Percentiles rank a stretch among this genome's conserved stretches.
Conservation (phyloP, 257 asterid species). For the Nicotiana benthamiana region DNA sequence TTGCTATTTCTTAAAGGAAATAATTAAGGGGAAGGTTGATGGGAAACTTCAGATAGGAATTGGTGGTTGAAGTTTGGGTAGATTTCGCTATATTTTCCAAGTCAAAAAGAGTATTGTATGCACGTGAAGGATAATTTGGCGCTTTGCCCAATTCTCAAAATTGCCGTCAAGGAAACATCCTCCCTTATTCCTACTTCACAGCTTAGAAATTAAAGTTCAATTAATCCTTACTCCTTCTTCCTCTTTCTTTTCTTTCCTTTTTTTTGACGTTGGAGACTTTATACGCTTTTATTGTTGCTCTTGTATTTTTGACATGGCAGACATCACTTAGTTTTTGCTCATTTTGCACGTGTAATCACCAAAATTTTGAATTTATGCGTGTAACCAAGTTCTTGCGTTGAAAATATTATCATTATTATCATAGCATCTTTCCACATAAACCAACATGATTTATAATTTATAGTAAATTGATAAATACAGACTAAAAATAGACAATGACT, state of each 20-base stretch:
- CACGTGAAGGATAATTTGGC: conserved; percentile 14
- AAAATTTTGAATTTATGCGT: background rate
- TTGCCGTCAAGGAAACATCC: conserved; percentile 15
- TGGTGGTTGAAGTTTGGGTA: background rate
- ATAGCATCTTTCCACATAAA: background rate
- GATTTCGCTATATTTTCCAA: conserved; percentile 4
- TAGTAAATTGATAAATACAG: background rate
- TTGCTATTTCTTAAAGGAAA: too few relatives aligned
- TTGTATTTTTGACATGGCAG: background rate
- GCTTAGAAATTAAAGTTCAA: too few relatives aligned
- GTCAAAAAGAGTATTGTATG: background rate
- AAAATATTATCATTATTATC: background rate
- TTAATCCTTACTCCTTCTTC: background rate
- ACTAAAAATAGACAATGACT: background rate
- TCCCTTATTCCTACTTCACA: background rate
- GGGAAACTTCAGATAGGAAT: background rate
- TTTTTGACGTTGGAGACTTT: background rate
- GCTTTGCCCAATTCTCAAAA: background rate
- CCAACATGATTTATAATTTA: background rate
- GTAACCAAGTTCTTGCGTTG: background rate
- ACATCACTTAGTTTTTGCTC: background rate
- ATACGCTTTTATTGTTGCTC: background rate
- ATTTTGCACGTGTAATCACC: background rate
- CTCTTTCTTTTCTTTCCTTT: background rate
- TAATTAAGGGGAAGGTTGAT: background rate